Evolutionary conservation across 1,284 basidiomycete genomes (phyloP).

Genomic region (Cutaneotrichosporon curvatum): DNA sequence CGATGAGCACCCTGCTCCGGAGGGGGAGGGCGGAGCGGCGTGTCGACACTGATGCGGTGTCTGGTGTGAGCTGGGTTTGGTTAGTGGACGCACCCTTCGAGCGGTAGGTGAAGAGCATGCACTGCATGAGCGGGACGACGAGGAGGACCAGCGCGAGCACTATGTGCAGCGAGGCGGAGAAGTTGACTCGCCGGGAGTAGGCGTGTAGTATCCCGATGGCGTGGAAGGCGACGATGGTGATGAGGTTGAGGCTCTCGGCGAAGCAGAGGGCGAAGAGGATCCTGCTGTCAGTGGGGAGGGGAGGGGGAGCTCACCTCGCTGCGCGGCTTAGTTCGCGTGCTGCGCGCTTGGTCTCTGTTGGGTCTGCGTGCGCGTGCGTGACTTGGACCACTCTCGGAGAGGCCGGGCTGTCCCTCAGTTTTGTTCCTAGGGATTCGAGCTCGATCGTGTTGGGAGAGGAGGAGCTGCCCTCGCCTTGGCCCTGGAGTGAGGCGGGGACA

Average conservation of each 20-base stretch:
- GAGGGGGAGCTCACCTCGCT: slow-evolving; percentile 23
- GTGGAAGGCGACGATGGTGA: slow-evolving; percentile 43
- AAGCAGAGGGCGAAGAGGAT: slow-evolving; percentile 43
- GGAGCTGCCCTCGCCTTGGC: too few relatives aligned
- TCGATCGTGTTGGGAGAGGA: slow-evolving; percentile 13
- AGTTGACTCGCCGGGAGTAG: slow-evolving; percentile 41
- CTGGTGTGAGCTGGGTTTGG: background rate
- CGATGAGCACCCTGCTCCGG: slow-evolving; percentile 33
- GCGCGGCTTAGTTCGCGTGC: slow-evolving; percentile 35
- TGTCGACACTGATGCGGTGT: slow-evolving; percentile 7
- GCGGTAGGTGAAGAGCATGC: slow-evolving; percentile 43
- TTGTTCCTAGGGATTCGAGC: slow-evolving; percentile 24
- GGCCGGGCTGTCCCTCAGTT: slow-evolving; percentile 21
- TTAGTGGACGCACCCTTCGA: slow-evolving; percentile 27
- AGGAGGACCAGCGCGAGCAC: slow-evolving; percentile 40
- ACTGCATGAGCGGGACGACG: slow-evolving; percentile 41
- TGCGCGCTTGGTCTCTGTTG: slow-evolving; percentile 26
- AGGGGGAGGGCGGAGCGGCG: slow-evolving; percentile 23
- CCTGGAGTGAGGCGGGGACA: background rate
- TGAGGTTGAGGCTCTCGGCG: slow-evolving; percentile 42
- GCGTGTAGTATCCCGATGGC: slow-evolving; percentile 36
- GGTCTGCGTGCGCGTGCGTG: slow-evolving; percentile 18
- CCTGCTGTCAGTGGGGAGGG: slow-evolving; percentile 16
- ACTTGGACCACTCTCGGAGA: slow-evolving; percentile 27
- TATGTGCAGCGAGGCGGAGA: slow-evolving; percentile 40